phyloP scores from a whole-genome alignment of 441 rosid species.

The Euphorbia schlechtendalii region DNA sequence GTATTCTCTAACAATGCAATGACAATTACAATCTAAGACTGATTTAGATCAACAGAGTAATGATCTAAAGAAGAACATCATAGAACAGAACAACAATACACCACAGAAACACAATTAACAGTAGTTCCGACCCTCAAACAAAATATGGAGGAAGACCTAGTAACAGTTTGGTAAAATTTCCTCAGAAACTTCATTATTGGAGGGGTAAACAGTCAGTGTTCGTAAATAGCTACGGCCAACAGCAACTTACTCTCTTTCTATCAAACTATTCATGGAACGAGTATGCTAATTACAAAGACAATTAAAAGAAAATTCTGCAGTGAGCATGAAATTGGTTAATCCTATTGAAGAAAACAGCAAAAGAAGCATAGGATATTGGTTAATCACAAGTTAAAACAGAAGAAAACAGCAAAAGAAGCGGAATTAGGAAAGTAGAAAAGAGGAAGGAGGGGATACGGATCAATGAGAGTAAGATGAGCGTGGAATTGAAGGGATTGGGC shows the following conservation, averaged over 20 bases:
- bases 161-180: background rate
- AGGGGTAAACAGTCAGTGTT: background rate
- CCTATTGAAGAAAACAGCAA: background rate
- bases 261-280: too few species aligned
- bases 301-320: too few species aligned
- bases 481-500: constrained; percentile 51
- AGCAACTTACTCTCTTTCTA: background rate
- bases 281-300: too few species aligned
- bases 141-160: background rate
- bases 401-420: background rate
- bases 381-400: background rate
- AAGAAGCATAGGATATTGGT: too few species aligned
- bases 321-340: background rate
- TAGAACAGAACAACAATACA: too few species aligned
- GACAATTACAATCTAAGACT: too few species aligned
- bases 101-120: background rate
- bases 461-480: constrained; percentile 68
- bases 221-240: background rate
- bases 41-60: background rate
- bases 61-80: too few species aligned
- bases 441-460: constrained; percentile 40
- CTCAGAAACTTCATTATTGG: background rate
- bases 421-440: background rate
- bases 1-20: background rate
- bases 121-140: background rate